Conservation (phyloP, 1,284 basidiomycete species). For the Acaromyces ingoldii region DNA sequence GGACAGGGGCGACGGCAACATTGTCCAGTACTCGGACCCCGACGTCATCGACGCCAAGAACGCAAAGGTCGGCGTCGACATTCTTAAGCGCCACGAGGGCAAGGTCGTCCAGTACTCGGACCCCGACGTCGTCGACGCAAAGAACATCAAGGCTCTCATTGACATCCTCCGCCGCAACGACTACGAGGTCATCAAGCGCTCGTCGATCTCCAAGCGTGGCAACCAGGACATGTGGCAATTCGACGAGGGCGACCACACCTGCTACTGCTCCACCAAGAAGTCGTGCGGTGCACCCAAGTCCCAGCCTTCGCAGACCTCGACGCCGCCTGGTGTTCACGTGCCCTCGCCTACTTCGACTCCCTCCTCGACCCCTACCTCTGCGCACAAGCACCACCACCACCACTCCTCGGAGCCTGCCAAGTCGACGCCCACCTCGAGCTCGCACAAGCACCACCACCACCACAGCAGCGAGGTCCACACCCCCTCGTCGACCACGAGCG, state of each 20-base stretch:
- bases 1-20: no score
- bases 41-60: conserved; percentile 4
- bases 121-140: not conserved
- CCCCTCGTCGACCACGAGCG: no score
- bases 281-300: not conserved
- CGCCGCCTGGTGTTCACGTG: no score
- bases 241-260: conserved; percentile 1
- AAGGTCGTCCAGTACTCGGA: not conserved
- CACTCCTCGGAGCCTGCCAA: not conserved
- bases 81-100: not conserved
- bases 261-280: conserved; percentile 3
- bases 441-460: not conserved
- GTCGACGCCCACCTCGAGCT: no score
- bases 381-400: not conserved
- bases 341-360: not conserved
- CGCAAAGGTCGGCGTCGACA: not conserved
- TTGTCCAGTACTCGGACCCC: no score
- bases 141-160: not conserved
- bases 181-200: not conserved
- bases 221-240: not conserved
- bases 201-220: not conserved
- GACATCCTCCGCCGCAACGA: not conserved
- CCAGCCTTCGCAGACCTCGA: not conserved
- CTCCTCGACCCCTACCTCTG: not conserved
- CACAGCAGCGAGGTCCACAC: no score